A percentile compares a stretch with the other conserved stretches of the same genome.
Evolutionary conservation across 1,284 basidiomycete genomes (phyloP).

Genomic region (Coniferiporia sulphurascens): DNA sequence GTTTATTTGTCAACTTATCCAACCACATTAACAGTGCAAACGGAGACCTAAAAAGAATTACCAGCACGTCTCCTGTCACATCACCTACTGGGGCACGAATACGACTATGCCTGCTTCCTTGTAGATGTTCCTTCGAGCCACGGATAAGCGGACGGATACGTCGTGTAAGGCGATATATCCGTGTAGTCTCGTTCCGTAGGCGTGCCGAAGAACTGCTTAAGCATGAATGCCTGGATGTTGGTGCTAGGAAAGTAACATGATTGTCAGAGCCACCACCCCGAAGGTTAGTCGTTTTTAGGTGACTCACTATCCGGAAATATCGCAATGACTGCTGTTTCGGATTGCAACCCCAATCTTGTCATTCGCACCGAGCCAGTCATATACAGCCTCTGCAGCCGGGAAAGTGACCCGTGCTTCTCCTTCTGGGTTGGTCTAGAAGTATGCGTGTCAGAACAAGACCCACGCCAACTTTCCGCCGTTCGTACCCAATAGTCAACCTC

Average conservation of each 20-base stretch:
- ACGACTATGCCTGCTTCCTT: too few relatives aligned
- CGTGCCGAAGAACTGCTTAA: constrained; percentile 16
- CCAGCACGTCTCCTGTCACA: too few relatives aligned
- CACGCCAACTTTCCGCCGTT: neutral
- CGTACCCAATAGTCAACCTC: constrained; percentile 20
- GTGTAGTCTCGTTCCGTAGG: constrained; percentile 14
- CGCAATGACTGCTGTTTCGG: constrained; percentile 23
- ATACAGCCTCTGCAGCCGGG: constrained; percentile 23
- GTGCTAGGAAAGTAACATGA: neutral
- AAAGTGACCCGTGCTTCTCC: constrained; percentile 25
- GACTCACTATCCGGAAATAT: constrained; percentile 28
- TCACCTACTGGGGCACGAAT: too few relatives aligned
- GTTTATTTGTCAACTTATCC: too few relatives aligned
- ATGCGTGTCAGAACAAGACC: neutral
- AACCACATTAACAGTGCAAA: too few relatives aligned
- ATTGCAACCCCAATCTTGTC: constrained; percentile 25
- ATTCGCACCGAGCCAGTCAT: constrained; percentile 23
- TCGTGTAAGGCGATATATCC: constrained; percentile 12
- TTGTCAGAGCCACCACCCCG: neutral
- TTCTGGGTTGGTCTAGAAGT: constrained; percentile 20
- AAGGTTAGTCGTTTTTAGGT: neutral
- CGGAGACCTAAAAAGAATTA: too few relatives aligned
- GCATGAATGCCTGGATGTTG: constrained; percentile 17
- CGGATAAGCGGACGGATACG: constrained; percentile 5
- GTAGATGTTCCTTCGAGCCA: constrained; percentile 5